These are phyloP conservation scores for Coemansia furcata DNA, from an alignment of 192 early-diverging fungal species.

Conservation along the genomic window DNA sequence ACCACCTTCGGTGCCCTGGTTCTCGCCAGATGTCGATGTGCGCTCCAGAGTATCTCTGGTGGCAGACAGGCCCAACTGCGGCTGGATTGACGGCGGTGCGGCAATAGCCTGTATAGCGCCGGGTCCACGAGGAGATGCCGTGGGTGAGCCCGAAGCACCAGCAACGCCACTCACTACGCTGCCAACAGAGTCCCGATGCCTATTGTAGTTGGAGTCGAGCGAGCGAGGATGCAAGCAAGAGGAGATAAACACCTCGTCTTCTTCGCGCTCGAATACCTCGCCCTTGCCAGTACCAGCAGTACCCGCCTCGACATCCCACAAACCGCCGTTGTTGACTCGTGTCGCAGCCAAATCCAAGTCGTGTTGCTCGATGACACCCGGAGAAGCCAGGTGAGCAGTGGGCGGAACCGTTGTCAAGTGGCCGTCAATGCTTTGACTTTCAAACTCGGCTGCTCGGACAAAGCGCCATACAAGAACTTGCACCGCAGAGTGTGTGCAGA, in stretches of 20 bases:
- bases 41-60: neutral
- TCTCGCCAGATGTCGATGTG: neutral
- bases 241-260: slow-evolving; percentile 27
- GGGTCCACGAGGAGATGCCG: slow-evolving; percentile 3
- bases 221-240: slow-evolving; percentile 15
- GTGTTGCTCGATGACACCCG: neutral
- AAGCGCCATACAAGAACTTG: slow-evolving; percentile 57
- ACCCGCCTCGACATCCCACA: neutral
- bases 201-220: neutral
- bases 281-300: slow-evolving; percentile 1
- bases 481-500: slow-evolving; percentile 49
- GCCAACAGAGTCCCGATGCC: slow-evolving; percentile 10
- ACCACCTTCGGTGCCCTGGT: neutral
- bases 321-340: slow-evolving; percentile 1
- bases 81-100: slow-evolving; percentile 10
- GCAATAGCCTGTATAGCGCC: slow-evolving; percentile 7
- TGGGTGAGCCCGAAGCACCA: neutral
- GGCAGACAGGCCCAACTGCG: slow-evolving; percentile 5
- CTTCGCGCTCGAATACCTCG: slow-evolving; percentile 25
- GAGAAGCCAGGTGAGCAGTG: slow-evolving; percentile 18
- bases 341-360: slow-evolving; percentile 14
- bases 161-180: neutral
- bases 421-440: slow-evolving; percentile 14
- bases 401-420: slow-evolving; percentile 22
- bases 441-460: slow-evolving; percentile 16